These are phyloP conservation scores for Cyberlindnera saturnus DNA, from an alignment of 805 yeast genomes.

Conservation along the genomic window DNA sequence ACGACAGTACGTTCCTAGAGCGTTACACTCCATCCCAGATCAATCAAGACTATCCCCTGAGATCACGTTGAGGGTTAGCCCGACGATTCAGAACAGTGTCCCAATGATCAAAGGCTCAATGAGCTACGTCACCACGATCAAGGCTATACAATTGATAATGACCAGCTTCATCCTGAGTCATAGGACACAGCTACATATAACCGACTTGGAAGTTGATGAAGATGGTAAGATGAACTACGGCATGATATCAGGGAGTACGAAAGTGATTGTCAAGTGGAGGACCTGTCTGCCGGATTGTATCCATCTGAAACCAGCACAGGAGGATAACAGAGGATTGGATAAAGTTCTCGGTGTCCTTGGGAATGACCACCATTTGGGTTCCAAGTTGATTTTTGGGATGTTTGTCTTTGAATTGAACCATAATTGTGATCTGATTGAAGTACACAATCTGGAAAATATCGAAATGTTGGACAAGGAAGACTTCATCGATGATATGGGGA, in stretches of 20 bases:
- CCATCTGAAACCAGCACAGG: conserved; percentile 29
- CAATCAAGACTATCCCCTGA: conserved; percentile 37
- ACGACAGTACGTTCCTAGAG: conserved; percentile 41
- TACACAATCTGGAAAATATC: conserved; percentile 63
- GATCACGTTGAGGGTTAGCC: conserved; percentile 49
- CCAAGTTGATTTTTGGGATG: conserved; percentile 37
- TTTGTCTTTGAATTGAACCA: conserved; percentile 61
- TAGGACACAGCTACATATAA: conserved; percentile 45
- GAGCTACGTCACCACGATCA: conserved; percentile 50
- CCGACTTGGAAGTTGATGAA: conserved; percentile 16
- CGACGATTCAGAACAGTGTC: conserved; percentile 41
- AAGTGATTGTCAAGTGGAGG: conserved; percentile 49
- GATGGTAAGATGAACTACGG: conserved; percentile 9
- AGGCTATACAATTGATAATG: conserved; percentile 47
- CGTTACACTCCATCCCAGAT: conserved; percentile 42
- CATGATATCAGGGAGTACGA: conserved; percentile 30
- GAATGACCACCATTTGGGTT: not conserved
- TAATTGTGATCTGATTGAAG: conserved; percentile 46
- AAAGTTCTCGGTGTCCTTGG: not conserved
- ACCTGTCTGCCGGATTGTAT: conserved; percentile 49
- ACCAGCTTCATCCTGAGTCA: conserved; percentile 53
- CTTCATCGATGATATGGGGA: conserved; percentile 5
- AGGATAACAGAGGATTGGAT: not conserved
- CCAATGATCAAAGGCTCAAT: conserved; percentile 53
- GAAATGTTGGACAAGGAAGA: conserved; percentile 45